Conservation (phyloP, 305 asterid genomes). For the Fraxinus ornus region DNA sequence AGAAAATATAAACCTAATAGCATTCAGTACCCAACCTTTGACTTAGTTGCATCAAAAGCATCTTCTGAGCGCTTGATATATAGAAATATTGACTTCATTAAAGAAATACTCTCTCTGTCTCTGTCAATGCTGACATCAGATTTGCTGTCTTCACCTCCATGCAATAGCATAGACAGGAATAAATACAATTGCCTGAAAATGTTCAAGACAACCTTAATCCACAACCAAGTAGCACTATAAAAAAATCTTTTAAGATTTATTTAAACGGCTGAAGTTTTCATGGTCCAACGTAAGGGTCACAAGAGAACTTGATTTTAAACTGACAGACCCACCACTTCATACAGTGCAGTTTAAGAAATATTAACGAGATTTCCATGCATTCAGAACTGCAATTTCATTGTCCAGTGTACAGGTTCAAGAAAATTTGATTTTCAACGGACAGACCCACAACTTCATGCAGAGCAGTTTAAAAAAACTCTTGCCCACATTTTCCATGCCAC, state of each 20-base stretch:
- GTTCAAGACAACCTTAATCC: not conserved
- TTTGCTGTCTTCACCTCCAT: conserved; percentile 74
- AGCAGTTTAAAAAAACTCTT: conserved; percentile 2
- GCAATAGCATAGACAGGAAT: conserved; percentile 86
- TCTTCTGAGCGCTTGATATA: conserved; percentile 77
- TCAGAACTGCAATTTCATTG: conserved; percentile 13
- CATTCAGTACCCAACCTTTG: conserved; percentile 63
- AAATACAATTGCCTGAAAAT: conserved; percentile 65
- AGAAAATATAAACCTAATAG: conserved; percentile 22
- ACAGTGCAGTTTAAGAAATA: conserved; percentile 1
- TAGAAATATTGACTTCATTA: conserved; percentile 58
- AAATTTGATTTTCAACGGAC: not conserved
- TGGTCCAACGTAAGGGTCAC: not conserved
- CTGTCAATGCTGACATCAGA: conserved; percentile 54
- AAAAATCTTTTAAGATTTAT: not conserved
- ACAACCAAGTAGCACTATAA: conserved; percentile 1
- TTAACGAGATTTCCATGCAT: conserved; percentile 7
- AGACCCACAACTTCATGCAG: conserved; percentile 12
- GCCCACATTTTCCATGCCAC: conserved; percentile 11
- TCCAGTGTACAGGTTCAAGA: conserved; percentile 1
- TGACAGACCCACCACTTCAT: conserved; percentile 19
- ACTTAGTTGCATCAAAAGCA: conserved; percentile 62
- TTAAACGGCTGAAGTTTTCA: conserved; percentile 12
- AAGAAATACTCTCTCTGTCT: conserved; percentile 66
- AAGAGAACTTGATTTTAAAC: conserved; percentile 1